These are phyloP conservation scores for Myxozyma vanderwaltii DNA, from an alignment of 805 yeast species.

Conservation along the genomic window DNA sequence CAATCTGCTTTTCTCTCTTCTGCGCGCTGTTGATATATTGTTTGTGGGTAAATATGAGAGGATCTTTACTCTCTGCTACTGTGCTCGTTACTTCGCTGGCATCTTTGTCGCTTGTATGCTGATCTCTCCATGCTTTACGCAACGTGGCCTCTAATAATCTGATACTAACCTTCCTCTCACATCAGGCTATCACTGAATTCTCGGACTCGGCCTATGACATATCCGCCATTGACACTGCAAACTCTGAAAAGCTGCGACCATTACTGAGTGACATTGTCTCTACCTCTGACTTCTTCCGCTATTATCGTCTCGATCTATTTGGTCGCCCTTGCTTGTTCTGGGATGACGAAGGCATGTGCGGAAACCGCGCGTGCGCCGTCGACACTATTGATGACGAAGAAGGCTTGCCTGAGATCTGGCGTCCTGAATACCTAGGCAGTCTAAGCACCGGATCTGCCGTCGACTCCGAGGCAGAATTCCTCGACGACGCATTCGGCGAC, in stretches of 20 bases:
- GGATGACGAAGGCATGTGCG: conserved; percentile 78
- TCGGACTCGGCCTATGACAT: conserved; percentile 24
- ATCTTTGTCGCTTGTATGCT: background rate
- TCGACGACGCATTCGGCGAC: conserved; percentile 45
- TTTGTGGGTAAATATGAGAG: background rate
- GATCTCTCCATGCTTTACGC: background rate
- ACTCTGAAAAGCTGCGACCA: conserved; percentile 48
- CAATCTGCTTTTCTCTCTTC: background rate
- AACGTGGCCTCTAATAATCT: conserved; percentile 6
- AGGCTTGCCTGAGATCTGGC: conserved; percentile 70
- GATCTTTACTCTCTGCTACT: background rate
- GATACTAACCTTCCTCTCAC: background rate
- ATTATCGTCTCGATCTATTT: conserved; percentile 81
- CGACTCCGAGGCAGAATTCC: conserved; percentile 44
- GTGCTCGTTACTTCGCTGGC: conserved; percentile 1
- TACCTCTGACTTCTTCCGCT: conserved; percentile 76
- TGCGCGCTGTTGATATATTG: background rate
- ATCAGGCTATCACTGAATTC: conserved; percentile 9
- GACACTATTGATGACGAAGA: conserved; percentile 77
- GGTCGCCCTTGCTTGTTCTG: conserved; percentile 75
- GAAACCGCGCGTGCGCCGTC: conserved; percentile 86
- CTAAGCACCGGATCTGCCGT: conserved; percentile 40
- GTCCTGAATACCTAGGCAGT: conserved; percentile 68
- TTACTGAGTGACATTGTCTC: conserved; percentile 58
- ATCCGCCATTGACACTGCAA: conserved; percentile 54